Conservation (phyloP, 805 yeast species). For the Zygosaccharomyces siamensis region DNA sequence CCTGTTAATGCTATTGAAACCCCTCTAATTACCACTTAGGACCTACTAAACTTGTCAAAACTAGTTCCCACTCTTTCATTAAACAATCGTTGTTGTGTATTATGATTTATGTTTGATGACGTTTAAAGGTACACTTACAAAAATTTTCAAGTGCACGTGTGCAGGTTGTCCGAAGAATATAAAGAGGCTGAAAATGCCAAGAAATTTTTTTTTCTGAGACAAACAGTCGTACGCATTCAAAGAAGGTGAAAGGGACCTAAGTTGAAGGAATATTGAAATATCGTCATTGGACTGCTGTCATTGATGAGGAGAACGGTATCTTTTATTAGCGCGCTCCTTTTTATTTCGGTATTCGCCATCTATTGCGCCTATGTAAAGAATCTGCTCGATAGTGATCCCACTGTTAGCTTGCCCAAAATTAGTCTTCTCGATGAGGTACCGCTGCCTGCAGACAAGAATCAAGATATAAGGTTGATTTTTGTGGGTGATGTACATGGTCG, state of each 20-base stretch:
- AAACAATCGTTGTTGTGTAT: not conserved
- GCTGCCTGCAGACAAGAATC: slow-evolving; percentile 2
- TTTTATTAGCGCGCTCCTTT: not conserved
- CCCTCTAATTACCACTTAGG: not conserved
- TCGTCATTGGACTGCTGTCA: not conserved
- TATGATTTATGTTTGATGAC: not conserved
- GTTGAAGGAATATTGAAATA: not conserved
- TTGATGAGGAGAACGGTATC: not conserved
- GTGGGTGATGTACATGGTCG: slow-evolving; percentile 91
- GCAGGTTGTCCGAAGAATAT: not conserved
- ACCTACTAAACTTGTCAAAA: not conserved
- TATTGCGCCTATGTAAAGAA: slow-evolving; percentile 3
- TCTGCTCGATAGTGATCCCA: not conserved
- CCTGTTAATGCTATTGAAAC: no score
- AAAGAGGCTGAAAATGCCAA: not conserved
- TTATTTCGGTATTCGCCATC: slow-evolving; percentile 1
- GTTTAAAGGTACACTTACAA: not conserved
- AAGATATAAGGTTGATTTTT: slow-evolving; percentile 47
- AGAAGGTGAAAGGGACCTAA: not conserved
- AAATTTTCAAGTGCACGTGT: not conserved
- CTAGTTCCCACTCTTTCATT: not conserved
- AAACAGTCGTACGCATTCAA: no score
- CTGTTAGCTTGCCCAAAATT: slow-evolving; percentile 7
- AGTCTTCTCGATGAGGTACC: slow-evolving; percentile 7
- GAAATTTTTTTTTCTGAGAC: not conserved